A percentile compares a stretch with the other conserved stretches of the same genome.
These are phyloP conservation scores for Colletotrichum costaricense DNA, from an alignment of 2,329 filamentous ascomycete species.

Conservation along the genomic window DNA sequence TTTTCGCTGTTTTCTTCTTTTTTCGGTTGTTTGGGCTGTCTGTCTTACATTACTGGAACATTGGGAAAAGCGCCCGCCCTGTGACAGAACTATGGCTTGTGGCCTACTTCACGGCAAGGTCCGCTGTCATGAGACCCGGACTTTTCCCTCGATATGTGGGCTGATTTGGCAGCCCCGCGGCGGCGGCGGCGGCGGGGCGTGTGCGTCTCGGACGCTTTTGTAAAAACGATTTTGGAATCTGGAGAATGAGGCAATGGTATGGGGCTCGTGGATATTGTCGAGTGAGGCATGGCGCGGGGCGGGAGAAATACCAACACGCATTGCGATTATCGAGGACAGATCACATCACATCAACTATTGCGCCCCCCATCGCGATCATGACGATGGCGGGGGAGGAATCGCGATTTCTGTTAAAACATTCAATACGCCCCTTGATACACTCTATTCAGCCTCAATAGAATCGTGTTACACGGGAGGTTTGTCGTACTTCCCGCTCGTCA, in stretches of 20 bases:
- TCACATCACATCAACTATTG: too few relatives aligned
- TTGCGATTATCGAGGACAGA: too few relatives aligned
- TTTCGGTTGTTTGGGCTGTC: not conserved
- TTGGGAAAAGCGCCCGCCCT: not conserved
- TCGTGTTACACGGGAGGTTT: not conserved
- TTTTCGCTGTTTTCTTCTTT: not conserved
- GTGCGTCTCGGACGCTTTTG: not conserved
- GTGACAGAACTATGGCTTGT: not conserved
- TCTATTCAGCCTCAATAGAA: not conserved
- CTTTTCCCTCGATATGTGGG: not conserved
- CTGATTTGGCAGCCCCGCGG: not conserved
- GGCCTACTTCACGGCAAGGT: not conserved
- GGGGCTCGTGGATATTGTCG: not conserved
- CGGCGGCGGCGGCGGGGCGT: not conserved
- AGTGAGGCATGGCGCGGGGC: not conserved
- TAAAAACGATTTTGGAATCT: not conserved
- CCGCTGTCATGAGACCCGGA: not conserved
- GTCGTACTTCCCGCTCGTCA: not conserved
- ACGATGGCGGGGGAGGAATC: not conserved
- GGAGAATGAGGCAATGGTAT: not conserved
- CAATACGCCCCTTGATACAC: not conserved
- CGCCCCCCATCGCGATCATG: not conserved
- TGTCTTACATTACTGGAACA: conserved; percentile 3
- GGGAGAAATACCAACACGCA: too few relatives aligned
- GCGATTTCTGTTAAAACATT: not conserved